These are phyloP conservation scores for Cutaneotrichosporon dermatis DNA, from an alignment of 1,284 basidiomycete genomes.

Conservation along the genomic window DNA sequence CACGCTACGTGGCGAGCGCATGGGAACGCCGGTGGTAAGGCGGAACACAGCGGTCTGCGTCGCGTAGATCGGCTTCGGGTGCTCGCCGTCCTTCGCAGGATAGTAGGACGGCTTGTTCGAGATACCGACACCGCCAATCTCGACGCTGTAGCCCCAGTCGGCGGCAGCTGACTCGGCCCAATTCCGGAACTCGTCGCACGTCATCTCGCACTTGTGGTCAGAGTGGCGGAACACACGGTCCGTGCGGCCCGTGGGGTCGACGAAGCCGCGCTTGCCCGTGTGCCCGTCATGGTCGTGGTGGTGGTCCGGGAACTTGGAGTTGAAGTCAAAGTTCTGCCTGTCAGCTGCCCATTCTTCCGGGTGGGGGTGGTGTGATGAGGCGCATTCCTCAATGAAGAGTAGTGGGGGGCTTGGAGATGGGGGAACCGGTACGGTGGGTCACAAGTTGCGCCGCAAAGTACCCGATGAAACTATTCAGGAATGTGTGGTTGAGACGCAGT, in stretches of 20 bases:
- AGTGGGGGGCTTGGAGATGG: too few relatives aligned
- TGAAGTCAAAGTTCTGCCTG: slow-evolving; percentile 58
- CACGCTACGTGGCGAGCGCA: slow-evolving; percentile 47
- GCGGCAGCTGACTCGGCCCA: slow-evolving; percentile 63
- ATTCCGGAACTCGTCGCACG: slow-evolving; percentile 64
- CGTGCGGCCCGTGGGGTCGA: slow-evolving; percentile 71
- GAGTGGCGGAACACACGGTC: slow-evolving; percentile 58
- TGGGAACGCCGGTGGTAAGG: slow-evolving; percentile 39
- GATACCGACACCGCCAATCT: slow-evolving; percentile 44
- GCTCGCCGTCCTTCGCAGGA: slow-evolving; percentile 28
- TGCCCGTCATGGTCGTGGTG: slow-evolving; percentile 50
- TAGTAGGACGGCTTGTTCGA: slow-evolving; percentile 47
- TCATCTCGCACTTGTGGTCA: slow-evolving; percentile 95
- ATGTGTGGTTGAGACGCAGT: too few relatives aligned
- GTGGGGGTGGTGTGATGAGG: too few relatives aligned
- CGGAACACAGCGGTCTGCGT: slow-evolving; percentile 68
- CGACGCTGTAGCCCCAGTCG: slow-evolving; percentile 61
- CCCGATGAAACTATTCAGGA: too few relatives aligned
- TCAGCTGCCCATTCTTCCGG: background rate
- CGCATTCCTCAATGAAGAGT: too few relatives aligned
- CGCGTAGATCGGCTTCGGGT: slow-evolving; percentile 54
- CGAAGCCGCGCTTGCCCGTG: slow-evolving; percentile 53
- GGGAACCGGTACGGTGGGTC: too few relatives aligned
- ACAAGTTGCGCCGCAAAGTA: too few relatives aligned
- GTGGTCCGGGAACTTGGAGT: slow-evolving; percentile 72